Percentiles rank a stretch among this genome's conserved stretches.
Evolutionary conservation across 2,329 filamentous ascomycete genomes (phyloP).

Genomic region (Hirsutella rhossiliensis): DNA sequence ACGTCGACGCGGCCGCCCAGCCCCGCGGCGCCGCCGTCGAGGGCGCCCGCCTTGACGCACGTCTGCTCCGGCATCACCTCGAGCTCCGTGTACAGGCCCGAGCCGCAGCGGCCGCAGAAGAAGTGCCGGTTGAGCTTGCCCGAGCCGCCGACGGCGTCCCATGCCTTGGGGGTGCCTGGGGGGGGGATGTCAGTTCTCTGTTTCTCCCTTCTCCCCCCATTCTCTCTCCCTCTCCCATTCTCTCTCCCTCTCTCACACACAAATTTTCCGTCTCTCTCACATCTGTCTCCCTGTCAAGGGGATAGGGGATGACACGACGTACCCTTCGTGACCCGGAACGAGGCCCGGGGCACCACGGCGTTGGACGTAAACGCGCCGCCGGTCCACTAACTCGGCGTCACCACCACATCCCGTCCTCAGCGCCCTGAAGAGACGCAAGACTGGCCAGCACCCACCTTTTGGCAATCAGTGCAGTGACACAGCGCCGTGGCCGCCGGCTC

Average conservation of each 20-base stretch:
- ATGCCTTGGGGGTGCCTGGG: conserved; percentile 32
- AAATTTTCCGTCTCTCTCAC: too few species aligned
- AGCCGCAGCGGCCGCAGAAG: conserved; percentile 41
- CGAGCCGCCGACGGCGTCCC: conserved; percentile 31
- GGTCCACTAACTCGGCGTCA: conserved; percentile 24
- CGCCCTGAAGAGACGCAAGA: not conserved
- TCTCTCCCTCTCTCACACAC: too few species aligned
- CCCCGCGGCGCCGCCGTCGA: conserved; percentile 34
- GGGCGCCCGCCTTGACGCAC: conserved; percentile 36
- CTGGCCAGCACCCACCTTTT: conserved; percentile 29
- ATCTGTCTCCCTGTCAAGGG: not conserved
- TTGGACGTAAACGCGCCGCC: conserved; percentile 44
- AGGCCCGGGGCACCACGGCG: conserved; percentile 31
- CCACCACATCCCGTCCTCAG: not conserved
- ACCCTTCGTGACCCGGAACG: conserved; percentile 38
- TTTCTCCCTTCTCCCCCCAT: too few species aligned
- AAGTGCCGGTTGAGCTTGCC: conserved; percentile 44
- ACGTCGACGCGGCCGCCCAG: conserved; percentile 29
- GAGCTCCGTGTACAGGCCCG: conserved; percentile 36
- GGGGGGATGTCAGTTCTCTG: not conserved
- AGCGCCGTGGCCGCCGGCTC: conserved; percentile 30
- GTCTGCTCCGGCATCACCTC: conserved; percentile 39
- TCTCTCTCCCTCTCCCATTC: too few species aligned
- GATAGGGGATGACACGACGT: not conserved
- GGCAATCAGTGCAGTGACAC: conserved; percentile 41